These are phyloP conservation scores for Erythrobasidium hasegawianum DNA, from an alignment of 1,284 basidiomycete species.

Conservation along the genomic window DNA sequence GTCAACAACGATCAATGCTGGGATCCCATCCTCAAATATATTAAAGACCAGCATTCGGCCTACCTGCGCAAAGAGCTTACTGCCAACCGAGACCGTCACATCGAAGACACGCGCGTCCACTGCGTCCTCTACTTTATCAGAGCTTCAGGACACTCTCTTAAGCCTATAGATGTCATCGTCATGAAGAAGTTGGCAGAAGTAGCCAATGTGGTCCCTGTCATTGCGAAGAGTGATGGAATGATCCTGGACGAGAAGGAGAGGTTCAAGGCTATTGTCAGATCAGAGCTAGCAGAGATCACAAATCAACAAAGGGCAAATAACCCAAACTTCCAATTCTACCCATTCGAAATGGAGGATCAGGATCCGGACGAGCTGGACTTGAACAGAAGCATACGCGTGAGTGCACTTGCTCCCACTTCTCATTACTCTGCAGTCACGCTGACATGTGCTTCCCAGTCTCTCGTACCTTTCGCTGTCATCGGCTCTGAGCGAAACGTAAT, in stretches of 20 bases:
- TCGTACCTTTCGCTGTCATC: constrained; percentile 95
- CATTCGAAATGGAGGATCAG: constrained; percentile 93
- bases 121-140: constrained; percentile 98
- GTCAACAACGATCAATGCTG: constrained; percentile 96
- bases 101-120: constrained; percentile 96
- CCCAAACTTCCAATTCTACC: constrained; percentile 91
- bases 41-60: constrained; percentile 94
- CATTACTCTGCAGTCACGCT: constrained; percentile 6
- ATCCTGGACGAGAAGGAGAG: constrained; percentile 86
- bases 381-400: constrained; percentile 83
- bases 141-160: constrained; percentile 78
- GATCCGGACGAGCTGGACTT: constrained; percentile 84
- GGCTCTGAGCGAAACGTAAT: constrained; percentile 92
- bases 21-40: constrained; percentile 98
- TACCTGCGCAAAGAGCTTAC: constrained; percentile 99
- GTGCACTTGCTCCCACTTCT: constrained; percentile 45
- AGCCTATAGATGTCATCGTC: constrained; percentile 84
- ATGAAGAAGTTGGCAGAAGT: constrained; percentile 99
- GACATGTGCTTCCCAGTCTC: constrained; percentile 57
- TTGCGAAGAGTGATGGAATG: constrained; percentile 95
- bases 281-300: constrained; percentile 46
- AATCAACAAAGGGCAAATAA: constrained; percentile 79
- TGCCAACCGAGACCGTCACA: constrained; percentile 96
- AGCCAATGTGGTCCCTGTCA: constrained; percentile 97
- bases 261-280: constrained; percentile 81